Evolutionary conservation across 495 filamentous ascomycete species (phyloP), one percentile per base, ranked within the genome.

Genomic region (Xylaria longipes): DNA sequence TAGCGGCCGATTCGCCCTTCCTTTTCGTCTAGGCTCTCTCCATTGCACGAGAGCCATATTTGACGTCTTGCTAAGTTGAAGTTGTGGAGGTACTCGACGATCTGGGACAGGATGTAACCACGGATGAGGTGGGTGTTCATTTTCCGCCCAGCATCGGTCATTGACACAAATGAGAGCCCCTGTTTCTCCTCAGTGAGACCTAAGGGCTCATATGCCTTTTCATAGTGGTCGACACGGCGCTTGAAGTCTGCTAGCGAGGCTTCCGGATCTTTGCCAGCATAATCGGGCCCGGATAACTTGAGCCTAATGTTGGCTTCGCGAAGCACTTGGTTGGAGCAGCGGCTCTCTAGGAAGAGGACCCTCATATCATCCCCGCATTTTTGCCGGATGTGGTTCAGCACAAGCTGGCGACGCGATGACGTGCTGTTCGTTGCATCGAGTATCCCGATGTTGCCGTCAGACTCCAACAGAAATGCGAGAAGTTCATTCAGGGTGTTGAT

Each of bases 91-190:
- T 94, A 95, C 77, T 93, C 93, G 22, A 93, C 91, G 29, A 92
- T 90, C 70, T 93, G 91, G 22, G 90, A 89, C n/a, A 90, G 87
- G 25, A 95, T 84, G 78, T 95, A 95, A 2, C 93, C 93, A 64
- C 89, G 87, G 68, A 93, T 92, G 74, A 93, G 92, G 71, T 94
- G 91, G 0, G 91, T 88, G 37, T 94, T 90, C 50, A 95, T 84
- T 78, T 95, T 95, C 31, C 93, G 89, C 37, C 93, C 93, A 25
- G 95, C 93, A 79, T 95, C 93, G 61, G 94, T 93, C 92, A 95
- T 94, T 81, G 90, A 82, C 63, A 64, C 45, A 45, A 71, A 43
- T 57, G 33, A 50, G 37, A 41, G 65, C 45, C 71, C 84, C 71
- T 92, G 82, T 43, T 86, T 82, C 75, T 95, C 93, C 80, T 95